phyloP scores from a whole-genome alignment of 495 filamentous ascomycete species.

The Aspergillus sparsus region DNA sequence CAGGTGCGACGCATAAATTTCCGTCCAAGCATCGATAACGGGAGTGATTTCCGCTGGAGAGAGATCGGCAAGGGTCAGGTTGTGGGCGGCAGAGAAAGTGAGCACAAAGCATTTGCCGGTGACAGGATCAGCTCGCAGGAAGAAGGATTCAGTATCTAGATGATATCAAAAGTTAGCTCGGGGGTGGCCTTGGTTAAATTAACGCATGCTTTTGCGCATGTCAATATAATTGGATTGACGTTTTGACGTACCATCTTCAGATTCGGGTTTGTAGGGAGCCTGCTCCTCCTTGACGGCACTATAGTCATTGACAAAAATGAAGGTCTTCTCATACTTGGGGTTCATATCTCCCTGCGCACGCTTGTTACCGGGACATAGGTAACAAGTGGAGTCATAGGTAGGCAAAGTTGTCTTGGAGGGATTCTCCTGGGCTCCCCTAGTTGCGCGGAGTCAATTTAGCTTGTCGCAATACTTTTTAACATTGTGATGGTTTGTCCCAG shows the following conservation, averaged over 20 bases:
- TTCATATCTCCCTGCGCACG: conserved; percentile 89
- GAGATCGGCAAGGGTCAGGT: conserved; percentile 89
- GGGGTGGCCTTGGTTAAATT: background rate
- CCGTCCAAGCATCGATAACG: conserved; percentile 82
- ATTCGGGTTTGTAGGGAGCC: conserved; percentile 60
- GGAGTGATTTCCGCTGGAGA: conserved; percentile 66
- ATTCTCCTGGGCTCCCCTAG: conserved; percentile 86
- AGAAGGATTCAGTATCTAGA: conserved; percentile 68
- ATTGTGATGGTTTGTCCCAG: background rate
- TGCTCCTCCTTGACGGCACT: conserved; percentile 96
- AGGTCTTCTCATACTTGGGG: conserved; percentile 82
- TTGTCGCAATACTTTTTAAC: conserved; percentile 3
- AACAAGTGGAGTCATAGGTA: conserved; percentile 82
- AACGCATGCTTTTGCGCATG: background rate
- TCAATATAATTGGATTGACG: background rate
- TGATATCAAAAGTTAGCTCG: background rate
- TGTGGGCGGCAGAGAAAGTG: conserved; percentile 86
- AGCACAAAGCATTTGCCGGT: conserved; percentile 98
- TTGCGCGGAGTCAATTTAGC: conserved; percentile 10
- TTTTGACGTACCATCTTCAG: conserved; percentile 47
- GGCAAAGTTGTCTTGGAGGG: conserved; percentile 76
- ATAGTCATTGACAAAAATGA: conserved; percentile 97
- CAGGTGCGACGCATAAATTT: conserved; percentile 80
- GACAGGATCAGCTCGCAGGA: conserved; percentile 81
- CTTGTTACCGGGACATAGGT: conserved; percentile 92